Base-by-base conservation (phyloP, 139 green algal species). In the Coelastrella sp. region DNA sequence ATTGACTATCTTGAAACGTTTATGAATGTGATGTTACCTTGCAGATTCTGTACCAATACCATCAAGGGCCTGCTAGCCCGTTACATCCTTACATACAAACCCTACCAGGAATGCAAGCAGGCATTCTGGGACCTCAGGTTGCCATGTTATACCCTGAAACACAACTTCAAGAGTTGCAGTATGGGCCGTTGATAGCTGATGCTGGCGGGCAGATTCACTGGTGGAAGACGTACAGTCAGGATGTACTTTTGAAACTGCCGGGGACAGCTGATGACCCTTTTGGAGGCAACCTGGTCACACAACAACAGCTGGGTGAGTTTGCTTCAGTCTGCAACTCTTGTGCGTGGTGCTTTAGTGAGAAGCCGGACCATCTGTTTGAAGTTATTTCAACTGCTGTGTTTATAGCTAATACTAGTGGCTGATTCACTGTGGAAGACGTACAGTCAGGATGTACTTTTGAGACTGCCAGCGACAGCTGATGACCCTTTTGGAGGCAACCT, bases 21-120 rank as follows among this genome's bases (percentile, higher is more conserved):
- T 47, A 47, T 47, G n/a, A 47, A 47, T 47, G 0, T 14, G 74
- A 59, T 59, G 13, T 23, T 8, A 3, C 16, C 8, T 23, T 22
- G 56, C 71, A 89, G 85, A 78, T 95, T 3, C 73, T 95, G 78
- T 94, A 89, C 87, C 93, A 95, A 59, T 73, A 86, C 16, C 61
- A 73, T 13, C 84, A 77, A 13, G 93, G 92, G 22, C 5, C 83
- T 13, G 58, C 14, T 64, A 90, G 78, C 47, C 88, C 90, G 0
- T 86, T 94, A 79, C 17, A 83, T 7, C 68, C 85, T 22, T 93
- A 94, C 76, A 76, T 95, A 13, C n/a, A 65, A 22, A 58, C 84
- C 64, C 87, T 95, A 57, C 93, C 93, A 10, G 93, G 93, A 47
- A 54, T 92, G 0, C 60, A 74, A 0, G 76, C 77, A 5, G 92